These are phyloP conservation scores for Polygonum maritimum DNA, from an alignment of 148 eudicot species.

Conservation along the genomic window DNA sequence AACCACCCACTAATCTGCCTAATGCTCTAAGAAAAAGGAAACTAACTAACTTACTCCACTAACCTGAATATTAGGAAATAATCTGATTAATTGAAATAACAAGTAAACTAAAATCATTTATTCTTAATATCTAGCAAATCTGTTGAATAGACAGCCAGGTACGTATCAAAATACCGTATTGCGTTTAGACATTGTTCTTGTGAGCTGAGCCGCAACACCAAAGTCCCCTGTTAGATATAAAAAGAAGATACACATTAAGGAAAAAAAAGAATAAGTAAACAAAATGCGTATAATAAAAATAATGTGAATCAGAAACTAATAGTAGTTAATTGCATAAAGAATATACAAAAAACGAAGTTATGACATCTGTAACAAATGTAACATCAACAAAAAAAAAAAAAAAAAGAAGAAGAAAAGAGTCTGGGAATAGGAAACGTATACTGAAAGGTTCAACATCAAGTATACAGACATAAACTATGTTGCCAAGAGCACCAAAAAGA, in stretches of 20 bases:
- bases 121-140: no score
- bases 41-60: no score
- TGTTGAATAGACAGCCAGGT: no score
- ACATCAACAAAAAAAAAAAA: not conserved
- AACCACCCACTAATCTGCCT: no score
- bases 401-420: not conserved
- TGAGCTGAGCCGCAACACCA: conserved; percentile 97
- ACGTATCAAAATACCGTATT: no score
- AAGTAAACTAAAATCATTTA: no score
- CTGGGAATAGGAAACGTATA: not conserved
- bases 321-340: not conserved
- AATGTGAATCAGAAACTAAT: not conserved
- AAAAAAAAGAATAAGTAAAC: not conserved
- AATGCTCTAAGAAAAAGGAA: no score
- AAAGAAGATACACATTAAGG: not conserved
- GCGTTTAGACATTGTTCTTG: conserved; percentile 98
- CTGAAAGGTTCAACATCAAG: not conserved
- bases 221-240: conserved; percentile 66
- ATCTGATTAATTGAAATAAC: no score
- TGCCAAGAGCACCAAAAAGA: not conserved
- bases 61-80: no score
- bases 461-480: not conserved
- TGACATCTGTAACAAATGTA: not conserved
- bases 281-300: not conserved
- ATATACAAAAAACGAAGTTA: not conserved